A percentile compares a stretch with the other conserved stretches of the same genome.
These are phyloP conservation scores for Alternaria incomplexa DNA, from an alignment of 2,329 filamentous ascomycete genomes.

Conservation along the genomic window DNA sequence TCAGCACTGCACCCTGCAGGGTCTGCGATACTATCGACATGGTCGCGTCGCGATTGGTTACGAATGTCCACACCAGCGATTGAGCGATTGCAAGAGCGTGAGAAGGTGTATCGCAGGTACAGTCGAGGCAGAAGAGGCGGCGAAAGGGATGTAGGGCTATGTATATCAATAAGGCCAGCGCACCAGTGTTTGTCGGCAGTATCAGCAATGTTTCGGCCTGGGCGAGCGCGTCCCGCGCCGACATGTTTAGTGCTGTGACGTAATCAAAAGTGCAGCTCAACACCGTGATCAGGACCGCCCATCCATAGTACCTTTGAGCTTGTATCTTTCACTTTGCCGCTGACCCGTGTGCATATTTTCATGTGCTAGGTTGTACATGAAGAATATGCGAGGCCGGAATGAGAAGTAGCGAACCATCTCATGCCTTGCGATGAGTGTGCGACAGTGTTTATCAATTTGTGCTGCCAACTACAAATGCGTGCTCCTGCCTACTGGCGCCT, in stretches of 20 bases:
- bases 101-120: background rate
- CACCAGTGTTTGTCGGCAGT: constrained; percentile 2
- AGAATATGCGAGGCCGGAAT: background rate
- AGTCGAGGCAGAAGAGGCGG: background rate
- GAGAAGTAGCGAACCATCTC: background rate
- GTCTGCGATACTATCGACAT: constrained; percentile 48
- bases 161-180: constrained; percentile 13
- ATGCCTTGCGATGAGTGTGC: background rate
- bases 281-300: constrained; percentile 2
- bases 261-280: constrained; percentile 14
- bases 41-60: constrained; percentile 4
- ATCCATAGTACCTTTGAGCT: background rate
- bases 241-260: background rate
- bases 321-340: background rate
- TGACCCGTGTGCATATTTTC: background rate
- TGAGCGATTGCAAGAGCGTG: background rate
- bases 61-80: background rate
- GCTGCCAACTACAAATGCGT: background rate
- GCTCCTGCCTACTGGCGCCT: background rate
- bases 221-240: constrained; percentile 7
- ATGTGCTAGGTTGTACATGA: background rate
- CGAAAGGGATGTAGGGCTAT: background rate
- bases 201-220: constrained; percentile 12
- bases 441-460: background rate
- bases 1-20: constrained; percentile 69